These are phyloP conservation scores for Rhizopogon rudus DNA, from an alignment of 768 basidiomycete species.

Conservation along the genomic window DNA sequence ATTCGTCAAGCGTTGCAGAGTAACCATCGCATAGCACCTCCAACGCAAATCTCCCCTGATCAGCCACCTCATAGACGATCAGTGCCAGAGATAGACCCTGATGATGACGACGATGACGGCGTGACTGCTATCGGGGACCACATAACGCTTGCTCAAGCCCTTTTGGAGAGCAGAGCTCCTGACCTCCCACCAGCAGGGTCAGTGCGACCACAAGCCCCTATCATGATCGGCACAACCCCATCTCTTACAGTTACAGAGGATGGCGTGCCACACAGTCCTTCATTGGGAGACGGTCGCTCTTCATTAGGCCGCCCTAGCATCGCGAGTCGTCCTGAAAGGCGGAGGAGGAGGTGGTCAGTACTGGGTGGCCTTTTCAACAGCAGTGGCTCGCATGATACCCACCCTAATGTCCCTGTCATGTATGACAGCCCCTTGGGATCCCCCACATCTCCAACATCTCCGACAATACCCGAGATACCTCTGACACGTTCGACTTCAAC, in stretches of 20 bases:
- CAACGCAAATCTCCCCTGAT: slow-evolving; percentile 15
- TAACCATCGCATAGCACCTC: slow-evolving; percentile 14
- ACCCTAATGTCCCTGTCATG: slow-evolving; percentile 16
- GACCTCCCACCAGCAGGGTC: slow-evolving; percentile 69
- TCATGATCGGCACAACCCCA: slow-evolving; percentile 49
- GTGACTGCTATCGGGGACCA: slow-evolving; percentile 42
- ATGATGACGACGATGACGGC: slow-evolving; percentile 54
- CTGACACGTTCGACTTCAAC: slow-evolving; percentile 23
- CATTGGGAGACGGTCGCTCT: slow-evolving; percentile 40
- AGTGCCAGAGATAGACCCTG: slow-evolving; percentile 36
- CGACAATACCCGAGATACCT: slow-evolving; percentile 13
- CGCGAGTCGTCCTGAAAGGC: slow-evolving; percentile 30
- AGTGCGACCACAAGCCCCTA: slow-evolving; percentile 60
- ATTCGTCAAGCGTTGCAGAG: slow-evolving; percentile 59
- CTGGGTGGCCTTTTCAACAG: slow-evolving; percentile 42
- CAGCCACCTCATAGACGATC: slow-evolving; percentile 32
- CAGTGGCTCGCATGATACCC: slow-evolving; percentile 17
- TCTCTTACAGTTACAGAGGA: slow-evolving; percentile 36
- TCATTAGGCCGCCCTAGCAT: slow-evolving; percentile 25
- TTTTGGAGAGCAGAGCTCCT: slow-evolving; percentile 76
- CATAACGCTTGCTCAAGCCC: slow-evolving; percentile 67
- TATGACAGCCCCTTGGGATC: slow-evolving; percentile 14
- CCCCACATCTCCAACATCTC: slow-evolving; percentile 12
- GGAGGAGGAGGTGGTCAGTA: slow-evolving; percentile 73
- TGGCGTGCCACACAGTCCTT: slow-evolving; percentile 38